Evolutionary conservation across 2,329 filamentous ascomycete genomes (phyloP), one percentile per base, ranked within the genome.

Genomic region (Xylaria multiplex): DNA sequence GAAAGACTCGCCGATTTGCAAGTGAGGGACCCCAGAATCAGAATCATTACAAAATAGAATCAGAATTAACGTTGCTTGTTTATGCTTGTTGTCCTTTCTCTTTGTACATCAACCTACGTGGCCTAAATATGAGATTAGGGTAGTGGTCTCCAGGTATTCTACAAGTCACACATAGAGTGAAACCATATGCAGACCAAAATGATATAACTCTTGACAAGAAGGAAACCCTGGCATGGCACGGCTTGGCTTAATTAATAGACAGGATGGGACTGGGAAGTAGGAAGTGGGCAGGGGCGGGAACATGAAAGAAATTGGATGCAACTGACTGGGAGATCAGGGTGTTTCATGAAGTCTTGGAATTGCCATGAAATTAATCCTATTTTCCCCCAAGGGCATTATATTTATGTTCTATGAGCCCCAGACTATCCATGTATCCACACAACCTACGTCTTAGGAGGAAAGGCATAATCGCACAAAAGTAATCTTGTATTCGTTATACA

Each of bases 171-270:
- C 22, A 43, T 40, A 54, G 48, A 54, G 22, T 14, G 46, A 45
- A 48, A 24, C 49, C 27, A 52, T n/a, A 13, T 24, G 27, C 50
- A 14, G 30, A 32, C 40, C 11, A 37, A 14, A 37, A 19, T 19
- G 22, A 32, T 24, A 42, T 27, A 16, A 22, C 24, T 35, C 35
- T 24, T 16, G 35, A 42, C 19, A 9, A 14, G 53, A n/a, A 55
- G 22, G 37, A 32, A 40, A 42, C 19, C n/a, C 11, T 42, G 11
- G 22, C 16, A 42, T 50, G 14, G 19, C 22, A 27, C 11, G 13
- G 56, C 14, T 45, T 27, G 35, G 62, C 43, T 49, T 59, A 45
- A 37, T 64, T 9, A 13, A 50, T 60, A 64, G 62, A 64, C 45
- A 16, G 43, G 22, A 55, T 1, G 22, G 7, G 27, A 32, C n/a